Evolutionary conservation across 257 asterid species (phyloP), one percentile per base, ranked within the genome.

Genomic region (Solanum peruvianum): DNA sequence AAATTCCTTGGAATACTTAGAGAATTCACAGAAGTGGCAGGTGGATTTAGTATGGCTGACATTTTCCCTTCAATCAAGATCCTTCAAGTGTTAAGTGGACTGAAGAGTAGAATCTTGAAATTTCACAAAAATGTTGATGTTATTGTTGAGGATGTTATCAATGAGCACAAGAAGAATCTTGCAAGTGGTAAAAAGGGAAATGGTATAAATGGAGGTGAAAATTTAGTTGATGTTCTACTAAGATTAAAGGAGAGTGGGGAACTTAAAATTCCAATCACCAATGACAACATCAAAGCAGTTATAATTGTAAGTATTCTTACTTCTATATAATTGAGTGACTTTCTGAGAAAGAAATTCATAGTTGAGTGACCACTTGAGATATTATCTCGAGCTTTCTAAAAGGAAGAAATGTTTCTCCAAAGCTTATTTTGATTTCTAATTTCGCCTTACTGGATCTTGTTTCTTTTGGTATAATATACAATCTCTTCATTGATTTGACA

Each of bases 281-380:
- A 29, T 31, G 89, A 87, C 72, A 81, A 87, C 75, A 87, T 87
- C 71, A 87, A 87, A 87, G 89, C 86, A 23, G 29, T 87, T 77
- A 81, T 87, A 29, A 6, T 78, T 47, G 56, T 13, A 47, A 47
- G 56, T 47, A 31, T 31, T 31, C 33, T 31, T 31, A 31, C 33
- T 31, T 31, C n/a, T n/a, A n/a, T n/a, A n/a, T n/a, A n/a, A n/a
- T n/a, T n/a, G n/a, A n/a, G n/a, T 31, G 33, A 31, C 33, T 31
- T 31, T 31, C 33, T 31, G 3, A 31, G 33, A 31, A 31, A 31
- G 3, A 31, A 31, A 31, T 31, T 31, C 33, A 31, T 31, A 31
- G 0, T 31, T 31, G 33, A 31, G 33, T 31, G 33, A 2, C 33
- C 33, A 31, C 33, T 31, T 31, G 33, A 31, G 3, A 31, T 31